These are phyloP conservation scores for Jaltomata sinuosa DNA, from an alignment of 257 asterid species.

Conservation along the genomic window DNA sequence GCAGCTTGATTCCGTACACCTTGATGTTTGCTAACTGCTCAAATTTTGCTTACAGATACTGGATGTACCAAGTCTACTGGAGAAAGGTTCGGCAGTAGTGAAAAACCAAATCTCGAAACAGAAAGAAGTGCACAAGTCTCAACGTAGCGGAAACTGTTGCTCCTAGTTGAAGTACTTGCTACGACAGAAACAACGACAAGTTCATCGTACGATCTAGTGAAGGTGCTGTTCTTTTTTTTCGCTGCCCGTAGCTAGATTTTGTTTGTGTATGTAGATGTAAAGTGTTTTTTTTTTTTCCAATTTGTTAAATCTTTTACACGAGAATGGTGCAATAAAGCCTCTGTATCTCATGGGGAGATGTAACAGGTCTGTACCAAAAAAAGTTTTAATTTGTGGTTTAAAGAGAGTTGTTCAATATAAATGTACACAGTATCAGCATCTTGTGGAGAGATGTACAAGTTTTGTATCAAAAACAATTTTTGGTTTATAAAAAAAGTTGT, in stretches of 20 bases:
- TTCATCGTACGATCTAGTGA: neutral
- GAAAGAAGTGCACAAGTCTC: constrained; percentile 17
- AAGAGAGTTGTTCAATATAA: neutral
- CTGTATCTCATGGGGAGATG: neutral
- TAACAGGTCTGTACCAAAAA: neutral
- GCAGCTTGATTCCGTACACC: neutral
- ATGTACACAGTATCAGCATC: too few relatives aligned
- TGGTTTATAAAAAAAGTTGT: too few relatives aligned
- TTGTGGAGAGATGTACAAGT: too few relatives aligned
- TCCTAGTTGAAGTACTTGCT: constrained; percentile 14
- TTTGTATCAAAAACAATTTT: too few relatives aligned
- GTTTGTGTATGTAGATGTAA: neutral
- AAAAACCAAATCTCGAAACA: constrained; percentile 63
- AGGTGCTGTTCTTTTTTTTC: neutral
- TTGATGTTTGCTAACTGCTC: neutral
- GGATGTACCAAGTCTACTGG: constrained; percentile 68
- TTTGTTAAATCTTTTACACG: neutral
- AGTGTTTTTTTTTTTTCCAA: neutral
- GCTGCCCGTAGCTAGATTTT: neutral
- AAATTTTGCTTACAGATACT: constrained; percentile 38
- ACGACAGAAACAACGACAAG: neutral
- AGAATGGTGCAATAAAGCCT: neutral
- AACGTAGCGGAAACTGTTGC: constrained; percentile 35
- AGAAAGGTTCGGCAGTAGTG: constrained; percentile 71
- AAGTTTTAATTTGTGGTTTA: neutral